Evolutionary conservation across 2,329 filamentous ascomycete genomes (phyloP), one percentile per base, ranked within the genome.

Genomic region (Aspergillus ruber): DNA sequence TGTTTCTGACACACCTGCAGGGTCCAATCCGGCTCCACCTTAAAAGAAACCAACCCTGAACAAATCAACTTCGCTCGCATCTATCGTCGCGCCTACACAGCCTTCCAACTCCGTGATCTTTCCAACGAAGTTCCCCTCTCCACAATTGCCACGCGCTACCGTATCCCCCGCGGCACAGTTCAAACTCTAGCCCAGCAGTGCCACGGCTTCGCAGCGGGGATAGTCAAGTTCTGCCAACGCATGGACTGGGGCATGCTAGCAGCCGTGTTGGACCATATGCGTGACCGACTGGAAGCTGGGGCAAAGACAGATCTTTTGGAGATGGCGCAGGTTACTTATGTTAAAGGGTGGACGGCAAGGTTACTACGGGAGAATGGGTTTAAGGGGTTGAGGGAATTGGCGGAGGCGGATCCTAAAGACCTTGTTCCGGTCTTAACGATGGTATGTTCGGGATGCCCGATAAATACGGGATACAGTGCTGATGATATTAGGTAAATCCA

Each of bases 311-410:
- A 90, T 58, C 72, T 90, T 13, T 69, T 90, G 8, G 83, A 83
- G 3, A 74, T 90, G 60, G 79, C 85, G 2, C 81, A 84, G 62
- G 81, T 90, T 36, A 82, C 84, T 0, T 89, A 84, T 59, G 78
- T 90, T 56, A 90, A 90, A 65, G 88, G 85, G 59, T 80, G 84
- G 46, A 90, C 86, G 12, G 86, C 86, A 61, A 77, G 74, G 12
- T 74, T 88, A 5, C 85, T 90, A 51, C 86, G 85, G 75, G 86
- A 90, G 48, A 88, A 85, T 62, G 86, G 86, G 1, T 85, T 85
- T 59, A 83, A 80, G 57, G 84, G 79, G 20, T 71, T 89, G 23
- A 81, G 82, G 32, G 75, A 80, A 3, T 72, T 90, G 42, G 84
- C 86, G 4, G 85, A 85, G 55, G 84, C 85, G 0, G 78, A 85